Evolutionary conservation across 305 asterid species (phyloP), one percentile per base, ranked within the genome.

Genomic region (Fraxinus velutina): DNA sequence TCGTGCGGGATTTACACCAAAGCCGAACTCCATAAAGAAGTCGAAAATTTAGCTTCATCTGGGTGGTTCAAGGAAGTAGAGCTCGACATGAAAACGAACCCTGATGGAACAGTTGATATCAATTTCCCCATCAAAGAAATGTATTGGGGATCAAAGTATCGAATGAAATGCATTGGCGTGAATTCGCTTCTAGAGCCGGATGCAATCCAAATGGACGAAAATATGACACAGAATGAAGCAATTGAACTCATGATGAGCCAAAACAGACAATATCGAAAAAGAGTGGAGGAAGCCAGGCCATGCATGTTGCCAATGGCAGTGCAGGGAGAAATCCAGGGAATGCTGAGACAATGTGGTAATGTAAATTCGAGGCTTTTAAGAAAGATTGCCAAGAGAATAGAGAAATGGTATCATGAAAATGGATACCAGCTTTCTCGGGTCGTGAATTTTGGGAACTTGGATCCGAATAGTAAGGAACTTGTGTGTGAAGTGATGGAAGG

Each of bases 401-500:
- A 96, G 83, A 92, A 92, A 83, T 94, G 98, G 98, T 96, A 94
- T 86, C 98, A 94, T 78, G 97, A 96, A 50, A 92, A 92, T 10
- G 98, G 99, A 34, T 93, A 90, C 62, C 96, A 92, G 0, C 93
- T 97, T 76, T 98, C 99, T 0, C 97, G 92, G 76, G 99, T 96
- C 71, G 98, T 94, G 68, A 94, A 94, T 77, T 96, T 96, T 10
- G 99, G 98, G 81, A 96, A 96, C 85, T 88, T 94, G 91, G 90
- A 94, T 83, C 91, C 99, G 0, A 91, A 19, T 19, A 17, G 30
- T 19, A 57, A 84, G 50, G 98, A 96, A 86, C 94, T 96, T 66
- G 98, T 96, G 13, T 96, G 98, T 85, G 99, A 96, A 90, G 98
- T 96, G 79, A 97, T 93, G 87, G 98, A 96, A 90, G 99, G 99